A percentile compares a stretch with the other conserved stretches of the same genome.
phyloP scores from a whole-genome alignment of 352 stramenopile genomes.

The Phytophthora rubi region DNA sequence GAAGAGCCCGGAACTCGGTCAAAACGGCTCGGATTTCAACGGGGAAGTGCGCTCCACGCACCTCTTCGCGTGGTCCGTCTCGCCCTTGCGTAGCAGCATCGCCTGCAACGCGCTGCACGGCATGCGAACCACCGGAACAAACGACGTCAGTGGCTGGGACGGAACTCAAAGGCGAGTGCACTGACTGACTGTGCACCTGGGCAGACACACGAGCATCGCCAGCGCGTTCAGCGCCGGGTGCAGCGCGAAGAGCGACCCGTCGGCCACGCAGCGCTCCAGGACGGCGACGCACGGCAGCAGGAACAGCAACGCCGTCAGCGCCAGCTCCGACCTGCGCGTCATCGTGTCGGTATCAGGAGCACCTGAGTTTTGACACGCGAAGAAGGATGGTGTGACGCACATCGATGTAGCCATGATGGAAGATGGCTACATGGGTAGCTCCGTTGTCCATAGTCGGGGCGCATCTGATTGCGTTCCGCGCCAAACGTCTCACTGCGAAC shows the following conservation, averaged over 20 bases:
- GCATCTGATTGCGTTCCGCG: background rate
- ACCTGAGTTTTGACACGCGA: background rate
- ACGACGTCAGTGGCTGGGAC: background rate
- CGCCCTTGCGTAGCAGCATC: constrained; percentile 61
- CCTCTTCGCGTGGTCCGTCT: constrained; percentile 46
- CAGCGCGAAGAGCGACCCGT: constrained; percentile 59
- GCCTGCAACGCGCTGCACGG: constrained; percentile 50
- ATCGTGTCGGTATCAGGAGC: background rate
- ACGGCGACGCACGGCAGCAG: constrained; percentile 53
- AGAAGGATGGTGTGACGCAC: background rate
- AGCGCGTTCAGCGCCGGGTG: constrained; percentile 63
- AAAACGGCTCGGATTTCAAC: constrained; percentile 4
- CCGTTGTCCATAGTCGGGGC: too few relatives aligned
- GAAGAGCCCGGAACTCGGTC: constrained; percentile 12
- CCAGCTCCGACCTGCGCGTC: constrained; percentile 9
- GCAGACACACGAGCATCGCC: constrained; percentile 59
- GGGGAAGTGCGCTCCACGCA: constrained; percentile 14
- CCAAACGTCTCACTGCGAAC: background rate
- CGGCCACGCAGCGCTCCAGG: constrained; percentile 49
- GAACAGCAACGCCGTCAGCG: constrained; percentile 54
- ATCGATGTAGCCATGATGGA: constrained; percentile 23
- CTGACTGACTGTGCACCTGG: constrained; percentile 32
- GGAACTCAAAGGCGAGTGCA: background rate
- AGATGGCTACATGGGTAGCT: too few relatives aligned
- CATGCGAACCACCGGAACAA: constrained; percentile 14